Percentiles rank a stretch among this genome's conserved stretches.
Conservation (phyloP, 2,329 filamentous ascomycete species). For the Daldinia sp. region DNA sequence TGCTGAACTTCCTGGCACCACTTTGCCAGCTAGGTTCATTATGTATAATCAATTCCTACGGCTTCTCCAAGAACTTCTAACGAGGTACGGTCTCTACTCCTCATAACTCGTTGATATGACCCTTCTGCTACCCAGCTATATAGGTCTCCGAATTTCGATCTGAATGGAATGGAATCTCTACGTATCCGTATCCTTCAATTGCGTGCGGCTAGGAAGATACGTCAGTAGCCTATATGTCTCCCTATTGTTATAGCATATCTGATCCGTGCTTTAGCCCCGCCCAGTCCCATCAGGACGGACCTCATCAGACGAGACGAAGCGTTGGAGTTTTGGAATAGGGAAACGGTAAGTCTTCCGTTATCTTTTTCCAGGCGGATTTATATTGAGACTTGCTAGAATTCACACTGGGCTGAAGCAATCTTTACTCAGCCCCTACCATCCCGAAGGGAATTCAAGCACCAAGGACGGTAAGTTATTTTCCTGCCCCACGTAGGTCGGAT, state of each 20-base stretch:
- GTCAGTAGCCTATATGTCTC: slow-evolving; percentile 47
- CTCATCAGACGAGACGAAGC: slow-evolving; percentile 40
- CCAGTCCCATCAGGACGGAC: slow-evolving; percentile 41
- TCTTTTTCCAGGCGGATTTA: slow-evolving; percentile 13
- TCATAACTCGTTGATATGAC: neutral
- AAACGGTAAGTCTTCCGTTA: slow-evolving; percentile 37
- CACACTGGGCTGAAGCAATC: slow-evolving; percentile 69
- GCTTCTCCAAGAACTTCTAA: slow-evolving; percentile 59
- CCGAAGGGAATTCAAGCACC: slow-evolving; percentile 58
- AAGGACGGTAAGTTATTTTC: slow-evolving; percentile 45
- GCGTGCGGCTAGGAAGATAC: slow-evolving; percentile 61
- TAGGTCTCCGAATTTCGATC: slow-evolving; percentile 63
- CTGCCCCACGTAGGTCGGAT: neutral
- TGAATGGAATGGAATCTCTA: slow-evolving; percentile 61
- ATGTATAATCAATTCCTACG: slow-evolving; percentile 65
- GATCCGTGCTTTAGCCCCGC: slow-evolving; percentile 37
- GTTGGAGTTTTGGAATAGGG: slow-evolving; percentile 42
- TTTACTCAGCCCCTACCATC: slow-evolving; percentile 63
- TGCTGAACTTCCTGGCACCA: slow-evolving; percentile 60
- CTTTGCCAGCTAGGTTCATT: slow-evolving; percentile 61
- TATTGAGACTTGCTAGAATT: slow-evolving; percentile 48
- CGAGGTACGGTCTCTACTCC: slow-evolving; percentile 52
- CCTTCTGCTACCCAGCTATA: slow-evolving; percentile 25
- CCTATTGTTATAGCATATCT: slow-evolving; percentile 36
- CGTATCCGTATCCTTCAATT: slow-evolving; percentile 60